Evolutionary conservation across 192 early-diverging fungal species (phyloP).

Genomic region (Coemansia sp.): DNA sequence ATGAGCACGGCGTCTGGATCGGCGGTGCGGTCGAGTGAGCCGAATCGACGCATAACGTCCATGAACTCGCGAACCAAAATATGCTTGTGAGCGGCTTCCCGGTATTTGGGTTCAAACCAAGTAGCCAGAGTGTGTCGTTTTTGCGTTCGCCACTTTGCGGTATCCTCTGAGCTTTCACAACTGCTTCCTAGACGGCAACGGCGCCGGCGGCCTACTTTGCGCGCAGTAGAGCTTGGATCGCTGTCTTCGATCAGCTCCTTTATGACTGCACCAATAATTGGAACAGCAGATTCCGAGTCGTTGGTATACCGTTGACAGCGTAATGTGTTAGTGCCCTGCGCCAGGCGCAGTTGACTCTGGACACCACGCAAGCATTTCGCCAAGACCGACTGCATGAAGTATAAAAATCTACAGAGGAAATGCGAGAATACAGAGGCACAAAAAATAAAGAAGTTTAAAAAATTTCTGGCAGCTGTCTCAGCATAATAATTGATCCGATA

Average conservation of each 20-base stretch:
- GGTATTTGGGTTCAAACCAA: neutral
- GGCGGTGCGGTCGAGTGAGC: neutral
- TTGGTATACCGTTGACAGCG: neutral
- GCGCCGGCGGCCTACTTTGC: neutral
- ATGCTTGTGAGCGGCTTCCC: slow-evolving; percentile 11
- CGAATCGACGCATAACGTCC: slow-evolving; percentile 16
- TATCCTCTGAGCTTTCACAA: slow-evolving; percentile 1
- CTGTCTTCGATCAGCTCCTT: neutral
- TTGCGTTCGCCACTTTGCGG: neutral
- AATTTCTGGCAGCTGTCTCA: neutral
- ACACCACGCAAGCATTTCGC: slow-evolving; percentile 2
- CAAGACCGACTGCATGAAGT: slow-evolving; percentile 7
- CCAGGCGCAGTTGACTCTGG: neutral
- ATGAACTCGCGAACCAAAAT: slow-evolving; percentile 40
- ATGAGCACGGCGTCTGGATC: neutral
- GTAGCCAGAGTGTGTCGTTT: neutral
- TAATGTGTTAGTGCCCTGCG: neutral
- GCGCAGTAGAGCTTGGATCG: slow-evolving; percentile 1
- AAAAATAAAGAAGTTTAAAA: neutral
- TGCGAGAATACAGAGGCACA: neutral
- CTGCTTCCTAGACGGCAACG: neutral
- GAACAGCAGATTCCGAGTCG: neutral
- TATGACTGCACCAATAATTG: neutral
- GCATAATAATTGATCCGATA: neutral
- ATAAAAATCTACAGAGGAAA: neutral